These are phyloP conservation scores for Zygoascus sp. DNA, from an alignment of 1,139 yeast genomes.

Conservation along the genomic window DNA sequence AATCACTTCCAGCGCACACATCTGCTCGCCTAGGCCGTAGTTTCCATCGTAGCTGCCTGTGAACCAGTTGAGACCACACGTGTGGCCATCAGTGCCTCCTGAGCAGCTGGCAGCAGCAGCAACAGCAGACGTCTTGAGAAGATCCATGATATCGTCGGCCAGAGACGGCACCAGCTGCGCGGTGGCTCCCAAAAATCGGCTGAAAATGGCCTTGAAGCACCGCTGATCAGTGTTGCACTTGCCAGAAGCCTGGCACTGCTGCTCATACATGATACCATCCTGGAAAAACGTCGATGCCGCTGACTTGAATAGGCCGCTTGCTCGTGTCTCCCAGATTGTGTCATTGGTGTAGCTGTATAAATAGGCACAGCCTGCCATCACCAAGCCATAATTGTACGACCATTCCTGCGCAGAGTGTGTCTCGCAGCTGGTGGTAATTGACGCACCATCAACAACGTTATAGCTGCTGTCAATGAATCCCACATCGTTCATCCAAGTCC, in stretches of 20 bases:
- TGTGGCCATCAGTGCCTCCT: constrained; percentile 84
- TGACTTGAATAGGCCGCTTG: constrained; percentile 37
- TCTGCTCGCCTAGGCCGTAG: constrained; percentile 93
- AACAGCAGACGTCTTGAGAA: constrained; percentile 57
- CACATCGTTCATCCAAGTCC: constrained; percentile 73
- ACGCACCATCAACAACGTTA: constrained; percentile 72
- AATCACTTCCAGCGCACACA: constrained; percentile 77
- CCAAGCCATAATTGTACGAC: constrained; percentile 84
- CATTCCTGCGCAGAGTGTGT: constrained; percentile 59
- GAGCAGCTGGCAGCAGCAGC: constrained; percentile 81
- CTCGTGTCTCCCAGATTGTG: constrained; percentile 60
- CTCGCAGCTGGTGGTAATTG: constrained; percentile 58
- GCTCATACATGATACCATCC: constrained; percentile 64
- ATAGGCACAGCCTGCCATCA: constrained; percentile 78
- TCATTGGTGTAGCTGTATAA: constrained; percentile 71
- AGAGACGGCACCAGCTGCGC: constrained; percentile 68
- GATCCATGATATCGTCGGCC: constrained; percentile 46
- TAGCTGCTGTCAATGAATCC: constrained; percentile 48
- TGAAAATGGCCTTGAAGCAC: constrained; percentile 76
- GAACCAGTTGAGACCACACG: constrained; percentile 86
- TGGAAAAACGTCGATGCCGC: constrained; percentile 56
- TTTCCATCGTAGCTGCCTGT: constrained; percentile 66
- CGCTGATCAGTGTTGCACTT: constrained; percentile 84
- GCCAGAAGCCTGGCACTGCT: constrained; percentile 64
- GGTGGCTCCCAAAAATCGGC: constrained; percentile 72